Base-by-base conservation (phyloP, 306 rosid species). In the Canavalia gladiata region DNA sequence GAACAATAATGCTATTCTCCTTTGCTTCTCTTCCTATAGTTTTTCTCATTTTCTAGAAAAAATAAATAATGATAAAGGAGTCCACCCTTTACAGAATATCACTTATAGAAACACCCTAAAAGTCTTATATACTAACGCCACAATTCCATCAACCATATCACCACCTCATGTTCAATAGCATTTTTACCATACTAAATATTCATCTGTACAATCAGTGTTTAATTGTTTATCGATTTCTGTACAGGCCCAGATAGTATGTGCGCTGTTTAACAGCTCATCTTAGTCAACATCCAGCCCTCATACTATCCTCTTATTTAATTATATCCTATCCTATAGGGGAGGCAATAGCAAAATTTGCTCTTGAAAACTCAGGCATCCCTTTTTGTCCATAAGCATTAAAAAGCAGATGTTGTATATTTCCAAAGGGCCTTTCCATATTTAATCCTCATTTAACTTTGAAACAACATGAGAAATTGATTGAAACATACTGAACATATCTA, bases 181-280 rank as follows among this genome's bases (percentile, higher is more conserved):
- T 60, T 60, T 55, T 33, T 33, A 8, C 11, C 67, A 60, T 33
- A 31, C 56, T 68, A 69, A 30, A 47, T 46, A 68, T 9, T 47
- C 9, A 0, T 45, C 74, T 28, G 7, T 12, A 50, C 25, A 11
- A 50, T 50, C 55, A 50, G 18, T 50, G 47, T 42, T 42, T 42
- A 4, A n/a, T 10, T 25, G 2, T 30, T 46, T 29, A 46, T 46
- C 46, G 57, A 47, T 68, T 46, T 49, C 30, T 49, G 45, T 39
- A 70, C 30, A 30, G 42, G 74, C 76, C 6, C 8, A 6, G 60
- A n/a, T n/a, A 12, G 11, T 13, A 31, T 31, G 29, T 31, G 45
- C 30, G 60, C 31, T 49, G 45, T 49, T 49, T 70, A 49, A n/a
- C 46, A 49, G 60, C 30, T 7, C 31, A 70, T 70, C 75, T 68